phyloP scores from a whole-genome alignment of 2,329 filamentous ascomycete species.

The Diaporthe destruens region DNA sequence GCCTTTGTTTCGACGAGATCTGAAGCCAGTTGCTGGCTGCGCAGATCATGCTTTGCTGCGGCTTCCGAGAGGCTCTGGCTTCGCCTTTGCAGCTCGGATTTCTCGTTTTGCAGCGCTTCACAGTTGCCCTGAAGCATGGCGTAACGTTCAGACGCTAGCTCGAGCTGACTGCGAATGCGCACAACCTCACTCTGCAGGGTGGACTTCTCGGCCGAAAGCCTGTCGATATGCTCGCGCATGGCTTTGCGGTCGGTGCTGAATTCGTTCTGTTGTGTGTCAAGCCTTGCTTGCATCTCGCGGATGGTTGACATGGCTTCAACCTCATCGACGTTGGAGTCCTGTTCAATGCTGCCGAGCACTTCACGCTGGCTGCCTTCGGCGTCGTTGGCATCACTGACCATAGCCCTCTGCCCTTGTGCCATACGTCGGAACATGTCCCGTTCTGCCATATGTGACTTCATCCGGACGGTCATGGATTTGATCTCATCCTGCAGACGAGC shows the following conservation, averaged over 20 bases:
- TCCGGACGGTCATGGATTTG: constrained; percentile 82
- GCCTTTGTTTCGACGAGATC: constrained; percentile 90
- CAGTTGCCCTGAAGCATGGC: constrained; percentile 93
- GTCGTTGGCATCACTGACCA: constrained; percentile 73
- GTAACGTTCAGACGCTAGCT: constrained; percentile 84
- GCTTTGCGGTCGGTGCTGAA: constrained; percentile 84
- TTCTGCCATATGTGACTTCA: constrained; percentile 94
- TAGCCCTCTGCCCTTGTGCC: constrained; percentile 75
- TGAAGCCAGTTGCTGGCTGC: constrained; percentile 91
- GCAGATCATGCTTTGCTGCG: constrained; percentile 89
- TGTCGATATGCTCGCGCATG: constrained; percentile 86
- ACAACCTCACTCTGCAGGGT: constrained; percentile 86
- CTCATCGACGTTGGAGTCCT: constrained; percentile 67
- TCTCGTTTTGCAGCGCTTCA: constrained; percentile 84
- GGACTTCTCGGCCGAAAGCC: constrained; percentile 84
- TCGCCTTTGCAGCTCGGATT: constrained; percentile 86
- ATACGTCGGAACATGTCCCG: constrained; percentile 98
- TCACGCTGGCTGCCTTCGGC: constrained; percentile 74
- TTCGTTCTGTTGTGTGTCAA: constrained; percentile 90
- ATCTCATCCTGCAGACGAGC: constrained; percentile 80
- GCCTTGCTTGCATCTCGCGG: constrained; percentile 89
- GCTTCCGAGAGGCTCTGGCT: constrained; percentile 82
- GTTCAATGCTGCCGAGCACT: constrained; percentile 71
- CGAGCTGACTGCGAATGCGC: constrained; percentile 82
- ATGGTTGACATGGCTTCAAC: constrained; percentile 81